Evolutionary conservation across 73 alveolate genomes (phyloP).

Genomic region (Blepharisma japonicum): DNA sequence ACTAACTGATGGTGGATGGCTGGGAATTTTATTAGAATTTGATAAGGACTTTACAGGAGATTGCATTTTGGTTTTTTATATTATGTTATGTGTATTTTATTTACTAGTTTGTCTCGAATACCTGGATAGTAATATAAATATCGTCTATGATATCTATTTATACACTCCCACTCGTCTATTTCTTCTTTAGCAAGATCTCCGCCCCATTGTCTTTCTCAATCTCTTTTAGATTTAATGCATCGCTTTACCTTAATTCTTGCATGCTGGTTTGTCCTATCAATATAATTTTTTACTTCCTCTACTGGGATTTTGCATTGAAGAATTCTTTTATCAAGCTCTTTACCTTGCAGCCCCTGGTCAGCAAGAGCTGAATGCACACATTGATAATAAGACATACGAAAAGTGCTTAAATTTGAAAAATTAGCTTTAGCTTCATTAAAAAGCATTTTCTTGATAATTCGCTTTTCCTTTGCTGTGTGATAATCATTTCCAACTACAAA

Average conservation of each 20-base stretch:
- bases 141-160: neutral
- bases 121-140: conserved; percentile 7
- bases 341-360: neutral
- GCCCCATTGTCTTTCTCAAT: neutral
- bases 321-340: neutral
- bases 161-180: neutral
- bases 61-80: too few species aligned
- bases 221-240: neutral
- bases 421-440: neutral
- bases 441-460: neutral
- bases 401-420: neutral
- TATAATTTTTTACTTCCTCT: neutral
- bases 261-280: neutral
- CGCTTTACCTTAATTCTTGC: neutral
- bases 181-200: neutral
- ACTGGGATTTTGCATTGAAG: neutral
- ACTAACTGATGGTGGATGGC: conserved; percentile 27
- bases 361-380: neutral
- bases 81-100: too few species aligned
- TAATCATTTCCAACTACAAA: neutral
- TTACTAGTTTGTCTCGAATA: neutral
- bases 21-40: neutral
- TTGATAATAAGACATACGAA: neutral
- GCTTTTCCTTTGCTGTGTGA: neutral
- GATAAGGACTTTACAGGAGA: too few species aligned